phyloP scores from a whole-genome alignment of 352 stramenopile genomes.

The Phytophthora constricta region DNA sequence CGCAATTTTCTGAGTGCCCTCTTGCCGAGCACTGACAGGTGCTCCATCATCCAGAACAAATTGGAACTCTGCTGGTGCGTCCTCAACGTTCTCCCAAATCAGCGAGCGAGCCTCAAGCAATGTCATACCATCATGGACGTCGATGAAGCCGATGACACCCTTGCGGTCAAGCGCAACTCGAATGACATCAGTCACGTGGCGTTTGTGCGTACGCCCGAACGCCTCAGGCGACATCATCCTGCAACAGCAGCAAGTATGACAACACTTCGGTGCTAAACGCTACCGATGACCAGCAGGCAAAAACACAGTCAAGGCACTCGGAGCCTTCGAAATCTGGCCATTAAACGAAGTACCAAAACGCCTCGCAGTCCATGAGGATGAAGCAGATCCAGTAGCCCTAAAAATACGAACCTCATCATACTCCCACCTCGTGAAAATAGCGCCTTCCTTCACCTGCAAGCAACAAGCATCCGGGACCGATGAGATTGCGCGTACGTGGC shows the following conservation, averaged over 20 bases:
- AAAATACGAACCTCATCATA: slow-evolving; percentile 21
- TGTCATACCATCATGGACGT: slow-evolving; percentile 71
- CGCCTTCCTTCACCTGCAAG: slow-evolving; percentile 9
- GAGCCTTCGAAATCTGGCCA: slow-evolving; percentile 13
- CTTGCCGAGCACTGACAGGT: slow-evolving; percentile 66
- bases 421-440: slow-evolving; percentile 26
- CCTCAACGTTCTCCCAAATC: slow-evolving; percentile 76
- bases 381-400: slow-evolving; percentile 16
- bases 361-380: slow-evolving; percentile 11
- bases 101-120: slow-evolving; percentile 61
- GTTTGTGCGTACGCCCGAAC: slow-evolving; percentile 51
- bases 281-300: slow-evolving; percentile 7
- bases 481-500: neutral
- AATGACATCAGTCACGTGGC: slow-evolving; percentile 62
- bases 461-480: slow-evolving; percentile 7
- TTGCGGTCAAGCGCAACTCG: slow-evolving; percentile 65
- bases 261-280: too few species aligned
- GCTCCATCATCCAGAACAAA: slow-evolving; percentile 74
- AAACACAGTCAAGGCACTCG: slow-evolving; percentile 4
- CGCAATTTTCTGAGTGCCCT: slow-evolving; percentile 60
- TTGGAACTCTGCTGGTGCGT: slow-evolving; percentile 68
- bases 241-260: neutral
- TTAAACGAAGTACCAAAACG: slow-evolving; percentile 20
- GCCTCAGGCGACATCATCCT: slow-evolving; percentile 66
- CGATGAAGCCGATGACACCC: slow-evolving; percentile 80